Base-by-base conservation (phyloP, 1,284 basidiomycete species). In the Pisolithus thermaeus region DNA sequence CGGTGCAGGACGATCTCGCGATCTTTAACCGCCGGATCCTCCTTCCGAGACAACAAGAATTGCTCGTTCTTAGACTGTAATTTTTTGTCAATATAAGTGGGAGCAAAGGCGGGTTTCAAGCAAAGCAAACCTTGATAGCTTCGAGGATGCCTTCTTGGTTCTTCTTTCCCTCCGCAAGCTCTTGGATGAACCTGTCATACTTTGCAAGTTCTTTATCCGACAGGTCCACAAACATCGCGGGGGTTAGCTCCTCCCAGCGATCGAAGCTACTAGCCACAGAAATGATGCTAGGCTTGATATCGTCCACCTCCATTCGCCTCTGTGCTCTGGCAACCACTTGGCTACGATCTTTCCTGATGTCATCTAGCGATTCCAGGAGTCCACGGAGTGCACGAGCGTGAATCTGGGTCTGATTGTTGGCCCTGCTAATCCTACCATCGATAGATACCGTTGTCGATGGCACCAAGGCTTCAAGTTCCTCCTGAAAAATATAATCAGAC, bases 1-100 rank as follows among this genome's bases (percentile, higher is more conserved):
- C 84, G 84, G 63, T 94, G 92, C 39, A 98, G 70, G 0, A 87
- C 87, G 53, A 80, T 74, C 69, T 97, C 91, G n/a, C 95, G 79
- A 40, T 87, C 85, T 63, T 90, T 91, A 7, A 94, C 78, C 14
- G 77, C 73, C 0, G 83, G 78, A 61, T 96, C 93, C 14, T 89
- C 86, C 65, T 79, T 84, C 14, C 94, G 76, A 2, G 92, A 90
- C 39, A 82, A 75, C 8, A 95, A 61, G 69, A 97, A 94, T 12
- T 75, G 68, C n/a, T 83, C 79, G 61, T 95, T 92, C 41, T 80
- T 77, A 23, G 75, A 72, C 90, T 94, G 61, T 22, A 43, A 41
- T 22, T 37, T 40, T 53, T 14, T 16, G 46, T 32, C 36, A 48
- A 36, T 39, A 44, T 56, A 46, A 48, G 36, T 7, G 4, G 25